phyloP scores from a whole-genome alignment of 257 asterid genomes.

The Solanum sejunctum region DNA sequence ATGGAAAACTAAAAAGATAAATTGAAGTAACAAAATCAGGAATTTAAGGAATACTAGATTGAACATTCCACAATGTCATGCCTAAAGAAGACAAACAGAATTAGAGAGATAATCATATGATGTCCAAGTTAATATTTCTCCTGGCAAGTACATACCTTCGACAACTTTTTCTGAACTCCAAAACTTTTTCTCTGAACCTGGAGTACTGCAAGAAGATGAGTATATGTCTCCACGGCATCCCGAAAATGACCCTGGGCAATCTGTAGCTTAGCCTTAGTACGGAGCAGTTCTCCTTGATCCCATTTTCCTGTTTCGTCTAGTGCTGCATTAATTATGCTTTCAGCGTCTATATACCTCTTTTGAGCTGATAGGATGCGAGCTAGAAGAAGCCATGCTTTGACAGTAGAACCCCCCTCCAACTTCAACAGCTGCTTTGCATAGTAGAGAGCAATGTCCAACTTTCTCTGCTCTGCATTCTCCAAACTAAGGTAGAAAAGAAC shows the following conservation, averaged over 20 bases:
- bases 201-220: conserved; percentile 74
- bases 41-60: neutral
- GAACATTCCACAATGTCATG: neutral
- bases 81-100: neutral
- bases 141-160: conserved; percentile 29
- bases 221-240: conserved; percentile 60
- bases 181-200: conserved; percentile 68
- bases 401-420: conserved; percentile 53
- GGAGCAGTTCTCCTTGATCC: conserved; percentile 71
- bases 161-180: conserved; percentile 26
- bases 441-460: conserved; percentile 59
- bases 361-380: conserved; percentile 91
- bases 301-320: conserved; percentile 84
- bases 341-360: conserved; percentile 59
- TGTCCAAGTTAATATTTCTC: neutral
- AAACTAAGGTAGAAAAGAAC: conserved; percentile 50
- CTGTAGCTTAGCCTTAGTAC: conserved; percentile 73
- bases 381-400: conserved; percentile 68
- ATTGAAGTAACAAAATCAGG: neutral
- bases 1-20: neutral
- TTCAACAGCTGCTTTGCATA: conserved; percentile 56
- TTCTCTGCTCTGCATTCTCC: conserved; percentile 87
- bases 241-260: conserved; percentile 48
- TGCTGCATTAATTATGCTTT: conserved; percentile 68
- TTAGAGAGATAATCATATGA: neutral